Base-by-base conservation (phyloP, 2,329 filamentous ascomycete species). In the Eutypella sp. region DNA sequence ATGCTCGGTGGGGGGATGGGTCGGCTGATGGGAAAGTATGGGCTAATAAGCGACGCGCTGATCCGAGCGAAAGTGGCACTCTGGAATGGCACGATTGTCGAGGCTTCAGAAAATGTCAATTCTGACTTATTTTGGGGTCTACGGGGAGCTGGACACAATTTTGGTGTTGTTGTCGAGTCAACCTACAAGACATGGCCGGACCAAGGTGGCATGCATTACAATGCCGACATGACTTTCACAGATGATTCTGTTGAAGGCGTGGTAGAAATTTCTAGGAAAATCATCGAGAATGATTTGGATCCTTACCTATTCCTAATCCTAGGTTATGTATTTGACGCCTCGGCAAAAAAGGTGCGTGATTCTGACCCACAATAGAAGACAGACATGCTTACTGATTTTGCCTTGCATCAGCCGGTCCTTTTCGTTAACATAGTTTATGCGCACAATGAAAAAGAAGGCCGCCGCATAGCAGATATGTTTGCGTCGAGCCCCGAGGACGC, bases 61-160 rank as follows among this genome's bases (percentile, higher is more conserved):
- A 29, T 34, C 2, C 22, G 37, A 8, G 40, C 42, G 8, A 41
- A 42, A 7, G 18, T 53, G 15, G 41, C 41, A 2, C 23, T 51
- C 6, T 41, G 41, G 9, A 51, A 53, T n/a, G 46, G 48, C 7
- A 47, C 44, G 2, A 29, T 49, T 1, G 20, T 51, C n/a, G 31
- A 40, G 15, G 44, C 44, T 5, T 51, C 48, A 15, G 24, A 47
- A 1, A 15, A 23, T 18, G 37, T 11, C 7, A 48, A 47, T 6
- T 13, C 15, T 13, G 48, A 51, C n/a, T 42, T 53, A 1, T 49
- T 53, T 19, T 51, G 48, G 50, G 48, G 41, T 16, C 13, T 53
- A 3, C 39, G 46, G 3, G 50, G 50, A 2, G 50, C 48, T 8
- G 50, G 48, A 10, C 42, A 47, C 10, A 51, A 51, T 10, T 49